phyloP scores from a whole-genome alignment of 257 asterid genomes.

The Fraxinus excelsior region DNA sequence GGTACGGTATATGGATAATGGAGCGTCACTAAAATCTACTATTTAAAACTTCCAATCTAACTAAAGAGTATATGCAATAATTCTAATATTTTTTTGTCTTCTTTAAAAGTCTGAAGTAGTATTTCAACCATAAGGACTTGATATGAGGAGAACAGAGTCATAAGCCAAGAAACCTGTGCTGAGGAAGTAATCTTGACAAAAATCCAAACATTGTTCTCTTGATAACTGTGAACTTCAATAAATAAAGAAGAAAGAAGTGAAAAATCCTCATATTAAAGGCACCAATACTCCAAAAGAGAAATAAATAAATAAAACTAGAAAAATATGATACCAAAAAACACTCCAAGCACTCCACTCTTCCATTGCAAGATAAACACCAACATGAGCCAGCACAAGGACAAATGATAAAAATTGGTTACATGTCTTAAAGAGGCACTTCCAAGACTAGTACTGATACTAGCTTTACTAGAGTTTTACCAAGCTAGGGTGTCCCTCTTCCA shows the following conservation, averaged over 20 bases:
- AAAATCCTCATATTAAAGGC: neutral
- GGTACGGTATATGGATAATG: neutral
- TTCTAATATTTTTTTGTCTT: neutral
- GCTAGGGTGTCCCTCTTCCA: neutral
- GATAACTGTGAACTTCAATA: slow-evolving; percentile 1
- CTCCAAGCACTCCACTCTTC: neutral
- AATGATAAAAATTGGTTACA: neutral
- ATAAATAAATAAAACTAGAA: neutral
- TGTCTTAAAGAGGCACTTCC: neutral
- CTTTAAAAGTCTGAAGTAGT: neutral
- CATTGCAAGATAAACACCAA: neutral
- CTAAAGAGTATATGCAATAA: neutral
- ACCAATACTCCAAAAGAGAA: neutral
- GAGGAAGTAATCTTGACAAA: neutral
- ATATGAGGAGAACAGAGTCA: neutral
- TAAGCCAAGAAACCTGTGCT: neutral
- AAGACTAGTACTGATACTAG: neutral
- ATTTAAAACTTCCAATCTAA: neutral
- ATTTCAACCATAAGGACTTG: neutral
- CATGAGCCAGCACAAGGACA: neutral
- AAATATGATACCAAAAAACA: slow-evolving; percentile 3
- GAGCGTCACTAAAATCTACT: slow-evolving; percentile 16
- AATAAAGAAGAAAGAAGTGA: neutral
- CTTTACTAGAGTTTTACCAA: neutral
- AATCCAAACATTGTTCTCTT: neutral